Base-by-base conservation (phyloP, 2,329 filamentous ascomycete species). In the Phaeosphaeriaceae sp. region DNA sequence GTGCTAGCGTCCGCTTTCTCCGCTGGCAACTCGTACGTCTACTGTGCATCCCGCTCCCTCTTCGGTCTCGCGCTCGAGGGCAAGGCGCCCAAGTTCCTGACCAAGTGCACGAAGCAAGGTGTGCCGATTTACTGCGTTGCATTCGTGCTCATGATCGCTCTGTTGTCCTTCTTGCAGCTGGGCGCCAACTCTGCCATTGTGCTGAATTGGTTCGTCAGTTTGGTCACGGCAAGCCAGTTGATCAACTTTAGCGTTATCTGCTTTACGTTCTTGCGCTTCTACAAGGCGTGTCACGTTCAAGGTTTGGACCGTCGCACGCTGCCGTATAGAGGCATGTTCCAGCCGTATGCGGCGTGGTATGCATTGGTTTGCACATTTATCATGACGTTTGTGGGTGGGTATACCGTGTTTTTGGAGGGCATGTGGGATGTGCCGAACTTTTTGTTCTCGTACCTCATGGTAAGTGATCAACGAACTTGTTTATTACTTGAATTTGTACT, bases 381-480 rank as follows among this genome's bases (percentile, higher is more conserved):
- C 62, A 93, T 94, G 88, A 85, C 88, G 0, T 87, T 93, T 65
- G 87, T 93, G 1, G 87, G 89, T 9, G 91, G 91, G 0, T 94
- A 93, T 62, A 84, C 88, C 0, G 89, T 93, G 1, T 95, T 94
- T 68, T 73, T 93, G 47, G 88, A 89, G 0, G 82, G 82, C 2
- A 82, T 84, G 4, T 94, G 90, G 91, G 83, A 86, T 58, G 72
- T 90, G 0, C 84, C 88, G 7, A 87, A 85, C 7, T 95, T 94
- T 73, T 76, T 94, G 25, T 92, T 92, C 75, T 90, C 88, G 76
- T 87, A 66, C 40, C 9, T 58, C 20, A 56, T 53, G 21, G 48
- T 59, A 51, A 56, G 44, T 57, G 11, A 45, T 40, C 36, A 10
- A 25, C 7, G 22, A 44, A 53, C 20, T 19, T 10, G 13, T 25